Conservation (phyloP, 78 protist genomes). For the Dictyostelium firmibasis region DNA sequence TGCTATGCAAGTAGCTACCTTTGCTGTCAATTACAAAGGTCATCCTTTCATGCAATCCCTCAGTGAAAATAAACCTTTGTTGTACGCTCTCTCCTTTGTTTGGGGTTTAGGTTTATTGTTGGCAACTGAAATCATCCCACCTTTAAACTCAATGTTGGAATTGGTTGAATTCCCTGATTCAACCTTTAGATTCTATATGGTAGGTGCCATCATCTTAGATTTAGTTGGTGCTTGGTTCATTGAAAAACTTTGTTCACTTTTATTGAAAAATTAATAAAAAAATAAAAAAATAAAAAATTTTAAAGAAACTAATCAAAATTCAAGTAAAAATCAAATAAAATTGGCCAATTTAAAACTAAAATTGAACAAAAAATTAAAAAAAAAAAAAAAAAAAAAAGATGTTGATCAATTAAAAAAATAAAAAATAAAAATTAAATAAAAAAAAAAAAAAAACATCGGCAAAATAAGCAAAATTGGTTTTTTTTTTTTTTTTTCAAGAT, state of each 20-base stretch:
- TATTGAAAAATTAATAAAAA: slow-evolving; percentile 11
- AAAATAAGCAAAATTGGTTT: too few relatives aligned
- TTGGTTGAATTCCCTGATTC: slow-evolving; percentile 65
- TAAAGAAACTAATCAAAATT: not conserved
- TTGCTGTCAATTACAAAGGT: slow-evolving; percentile 93
- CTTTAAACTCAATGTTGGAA: slow-evolving; percentile 38
- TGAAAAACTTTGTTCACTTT: slow-evolving; percentile 34
- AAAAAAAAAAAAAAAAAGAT: too few relatives aligned
- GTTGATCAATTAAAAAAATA: too few relatives aligned
- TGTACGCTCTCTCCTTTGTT: slow-evolving; percentile 36
- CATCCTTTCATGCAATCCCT: slow-evolving; percentile 88
- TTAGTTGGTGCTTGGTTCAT: slow-evolving; percentile 63
- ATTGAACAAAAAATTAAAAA: too few relatives aligned
- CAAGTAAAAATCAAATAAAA: too few relatives aligned
- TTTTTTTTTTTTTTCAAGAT: too few relatives aligned
- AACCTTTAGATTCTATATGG: not conserved
- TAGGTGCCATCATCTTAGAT: slow-evolving; percentile 20
- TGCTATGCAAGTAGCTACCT: slow-evolving; percentile 88
- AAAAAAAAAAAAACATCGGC: too few relatives aligned
- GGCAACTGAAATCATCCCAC: slow-evolving; percentile 28
- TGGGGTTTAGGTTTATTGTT: slow-evolving; percentile 48
- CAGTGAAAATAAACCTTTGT: slow-evolving; percentile 73
- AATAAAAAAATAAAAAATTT: not conserved
- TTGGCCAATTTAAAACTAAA: too few relatives aligned
- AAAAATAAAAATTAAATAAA: too few relatives aligned